Conservation (phyloP, 192 early-diverging fungal species). For the Rhizophagus sp. region DNA sequence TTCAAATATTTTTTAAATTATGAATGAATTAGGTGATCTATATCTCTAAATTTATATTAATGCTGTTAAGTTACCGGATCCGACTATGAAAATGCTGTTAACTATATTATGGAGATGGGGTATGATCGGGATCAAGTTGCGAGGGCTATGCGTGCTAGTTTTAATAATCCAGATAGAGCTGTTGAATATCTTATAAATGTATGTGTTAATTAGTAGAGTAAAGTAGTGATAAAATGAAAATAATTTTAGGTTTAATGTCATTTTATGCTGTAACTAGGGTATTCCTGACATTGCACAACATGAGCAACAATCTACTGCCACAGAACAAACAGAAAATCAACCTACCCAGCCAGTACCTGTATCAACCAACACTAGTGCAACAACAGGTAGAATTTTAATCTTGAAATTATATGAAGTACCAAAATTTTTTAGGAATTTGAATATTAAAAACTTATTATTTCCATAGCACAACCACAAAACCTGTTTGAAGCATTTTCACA, state of each 20-base stretch:
- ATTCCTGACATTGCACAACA: conserved; percentile 71
- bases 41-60: conserved; percentile 12
- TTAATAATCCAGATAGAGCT: conserved; percentile 96
- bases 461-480: conserved; percentile 50
- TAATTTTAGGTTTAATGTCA: neutral
- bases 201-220: conserved; percentile 22
- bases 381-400: conserved; percentile 32
- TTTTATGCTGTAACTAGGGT: conserved; percentile 55
- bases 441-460: neutral
- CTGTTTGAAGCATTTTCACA: conserved; percentile 57
- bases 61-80: conserved; percentile 66
- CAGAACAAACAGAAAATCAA: conserved; percentile 31
- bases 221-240: neutral
- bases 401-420: neutral
- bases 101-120: conserved; percentile 95
- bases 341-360: conserved; percentile 27
- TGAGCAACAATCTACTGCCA: conserved; percentile 42
- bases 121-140: conserved; percentile 85
- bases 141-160: conserved; percentile 92
- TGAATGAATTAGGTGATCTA: neutral
- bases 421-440: too few relatives aligned
- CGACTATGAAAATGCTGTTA: conserved; percentile 78
- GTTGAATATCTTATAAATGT: conserved; percentile 94
- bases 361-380: conserved; percentile 26
- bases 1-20: neutral